Evolutionary conservation across 108 stramenopile genomes (phyloP).

Genomic region (Discostella stelligeroides): DNA sequence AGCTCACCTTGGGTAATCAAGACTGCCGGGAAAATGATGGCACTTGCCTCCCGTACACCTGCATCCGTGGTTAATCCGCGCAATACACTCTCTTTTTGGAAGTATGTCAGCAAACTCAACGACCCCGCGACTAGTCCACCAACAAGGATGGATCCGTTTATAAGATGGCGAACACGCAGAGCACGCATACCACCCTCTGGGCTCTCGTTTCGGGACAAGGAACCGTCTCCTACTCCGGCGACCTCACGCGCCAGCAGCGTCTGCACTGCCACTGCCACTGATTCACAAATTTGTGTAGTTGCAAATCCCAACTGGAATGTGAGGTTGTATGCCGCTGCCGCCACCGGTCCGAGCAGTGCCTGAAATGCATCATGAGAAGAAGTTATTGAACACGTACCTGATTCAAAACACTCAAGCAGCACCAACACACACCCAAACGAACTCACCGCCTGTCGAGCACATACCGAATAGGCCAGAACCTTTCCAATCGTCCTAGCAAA

Average conservation of each 20-base stretch:
- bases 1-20: slow-evolving; percentile 71
- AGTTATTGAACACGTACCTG: too few relatives aligned
- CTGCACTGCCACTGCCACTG: slow-evolving; percentile 84
- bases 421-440: not conserved
- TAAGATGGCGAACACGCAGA: slow-evolving; percentile 69
- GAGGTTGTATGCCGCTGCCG: slow-evolving; percentile 90
- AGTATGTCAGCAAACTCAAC: slow-evolving; percentile 75
- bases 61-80: slow-evolving; percentile 80
- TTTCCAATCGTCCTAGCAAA: slow-evolving; percentile 84
- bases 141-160: slow-evolving; percentile 69
- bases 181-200: slow-evolving; percentile 32
- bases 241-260: slow-evolving; percentile 86
- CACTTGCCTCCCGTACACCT: slow-evolving; percentile 70
- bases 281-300: slow-evolving; percentile 93
- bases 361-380: too few relatives aligned
- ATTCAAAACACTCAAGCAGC: too few relatives aligned
- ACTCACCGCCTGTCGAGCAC: slow-evolving; percentile 72
- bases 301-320: slow-evolving; percentile 94
- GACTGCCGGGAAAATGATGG: slow-evolving; percentile 81
- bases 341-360: slow-evolving; percentile 81
- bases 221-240: slow-evolving; percentile 41
- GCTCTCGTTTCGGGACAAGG: slow-evolving; percentile 8
- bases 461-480: slow-evolving; percentile 87
- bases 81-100: slow-evolving; percentile 73
- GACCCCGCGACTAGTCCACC: slow-evolving; percentile 69